Evolutionary conservation across 441 rosid genomes (phyloP).

Genomic region (Melastoma candidum): DNA sequence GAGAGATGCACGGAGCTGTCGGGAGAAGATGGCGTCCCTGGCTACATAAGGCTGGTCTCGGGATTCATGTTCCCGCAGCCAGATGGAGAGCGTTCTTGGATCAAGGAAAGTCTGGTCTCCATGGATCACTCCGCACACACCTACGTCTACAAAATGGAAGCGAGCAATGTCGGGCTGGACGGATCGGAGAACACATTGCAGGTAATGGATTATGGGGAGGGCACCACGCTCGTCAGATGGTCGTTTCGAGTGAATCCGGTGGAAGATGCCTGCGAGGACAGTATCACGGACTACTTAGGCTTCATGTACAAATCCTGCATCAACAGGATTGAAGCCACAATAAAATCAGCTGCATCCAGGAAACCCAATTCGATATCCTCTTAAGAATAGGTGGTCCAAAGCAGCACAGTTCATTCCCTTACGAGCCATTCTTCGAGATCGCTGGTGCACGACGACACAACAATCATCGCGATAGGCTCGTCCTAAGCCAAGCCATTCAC

Average conservation of each 20-base stretch:
- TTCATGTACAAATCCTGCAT: conserved; percentile 49
- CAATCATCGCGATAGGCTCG: no score
- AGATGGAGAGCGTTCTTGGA: conserved; percentile 52
- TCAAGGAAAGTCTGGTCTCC: conserved; percentile 40
- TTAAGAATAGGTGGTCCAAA: no score
- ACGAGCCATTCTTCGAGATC: no score
- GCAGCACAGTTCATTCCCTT: no score
- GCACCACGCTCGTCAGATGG: conserved; percentile 32
- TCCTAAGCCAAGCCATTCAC: no score
- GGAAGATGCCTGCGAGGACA: conserved; percentile 34
- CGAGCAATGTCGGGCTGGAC: conserved; percentile 47
- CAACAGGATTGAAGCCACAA: conserved; percentile 35
- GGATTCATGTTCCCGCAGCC: conserved; percentile 57
- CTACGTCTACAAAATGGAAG: conserved; percentile 43
- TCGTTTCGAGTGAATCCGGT: conserved; percentile 34
- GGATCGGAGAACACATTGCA: conserved; percentile 35
- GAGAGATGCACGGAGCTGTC: conserved; percentile 35
- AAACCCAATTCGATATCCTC: neutral
- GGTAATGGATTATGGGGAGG: conserved; percentile 33
- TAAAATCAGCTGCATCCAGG: conserved; percentile 19
- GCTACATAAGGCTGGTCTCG: conserved; percentile 34
- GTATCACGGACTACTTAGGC: conserved; percentile 34
- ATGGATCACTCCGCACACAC: conserved; percentile 24
- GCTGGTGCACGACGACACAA: no score
- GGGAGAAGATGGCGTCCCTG: conserved; percentile 36